Percentiles rank a stretch among this genome's conserved stretches.
Conservation (phyloP, 306 rosid species). For the Trichosanthes truncata region DNA sequence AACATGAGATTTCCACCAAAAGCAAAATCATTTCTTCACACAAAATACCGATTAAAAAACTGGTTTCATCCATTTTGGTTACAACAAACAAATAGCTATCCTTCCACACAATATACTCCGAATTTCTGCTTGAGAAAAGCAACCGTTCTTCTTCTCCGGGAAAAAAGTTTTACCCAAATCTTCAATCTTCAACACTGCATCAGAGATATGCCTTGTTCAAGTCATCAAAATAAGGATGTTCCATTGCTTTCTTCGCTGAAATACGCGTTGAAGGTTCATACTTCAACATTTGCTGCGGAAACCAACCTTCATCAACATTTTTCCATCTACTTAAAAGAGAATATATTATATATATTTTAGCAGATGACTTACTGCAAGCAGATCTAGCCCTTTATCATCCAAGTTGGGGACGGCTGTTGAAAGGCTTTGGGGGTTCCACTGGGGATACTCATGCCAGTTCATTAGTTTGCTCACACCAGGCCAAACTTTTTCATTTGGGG, state of each 20-base stretch:
- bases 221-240: constrained; percentile 70
- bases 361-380: constrained; percentile 38
- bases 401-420: constrained; percentile 56
- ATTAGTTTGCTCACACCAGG: constrained; percentile 84
- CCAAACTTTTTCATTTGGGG: constrained; percentile 89
- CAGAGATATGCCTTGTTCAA: constrained; percentile 40
- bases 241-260: constrained; percentile 95
- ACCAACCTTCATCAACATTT: neutral
- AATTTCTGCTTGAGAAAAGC: constrained; percentile 6
- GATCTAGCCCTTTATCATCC: constrained; percentile 58
- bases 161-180: neutral
- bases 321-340: neutral
- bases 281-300: constrained; percentile 67
- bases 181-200: neutral
- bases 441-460: constrained; percentile 98
- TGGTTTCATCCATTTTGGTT: neutral
- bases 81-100: neutral
- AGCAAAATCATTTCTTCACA: neutral
- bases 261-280: constrained; percentile 65
- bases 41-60: neutral
- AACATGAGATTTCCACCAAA: neutral
- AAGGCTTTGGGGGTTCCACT: constrained; percentile 66
- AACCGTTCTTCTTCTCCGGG: neutral
- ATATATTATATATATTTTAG: neutral
- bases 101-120: neutral